Conservation (phyloP, 2,329 filamentous ascomycete species). For the Hymenoscyphus repandus region DNA sequence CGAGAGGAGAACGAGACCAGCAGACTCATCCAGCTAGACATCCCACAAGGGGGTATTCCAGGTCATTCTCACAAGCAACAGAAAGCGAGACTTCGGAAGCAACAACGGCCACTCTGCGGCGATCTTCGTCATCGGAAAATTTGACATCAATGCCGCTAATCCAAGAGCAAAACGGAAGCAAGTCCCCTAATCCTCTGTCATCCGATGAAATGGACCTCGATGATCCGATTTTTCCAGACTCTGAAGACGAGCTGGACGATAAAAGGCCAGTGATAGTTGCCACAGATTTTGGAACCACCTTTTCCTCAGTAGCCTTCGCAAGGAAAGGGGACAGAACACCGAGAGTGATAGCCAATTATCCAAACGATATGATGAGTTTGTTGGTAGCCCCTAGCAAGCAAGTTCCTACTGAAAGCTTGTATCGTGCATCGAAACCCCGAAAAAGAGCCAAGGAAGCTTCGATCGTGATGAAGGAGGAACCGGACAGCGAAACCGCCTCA, state of each 20-base stretch:
- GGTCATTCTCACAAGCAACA: neutral
- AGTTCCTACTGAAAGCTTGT: slow-evolving; percentile 17
- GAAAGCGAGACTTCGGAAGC: neutral
- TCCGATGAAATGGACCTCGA: neutral
- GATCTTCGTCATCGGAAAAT: neutral
- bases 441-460: too few relatives aligned
- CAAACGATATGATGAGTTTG: slow-evolving; percentile 7
- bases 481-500: neutral
- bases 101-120: neutral
- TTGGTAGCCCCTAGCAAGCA: slow-evolving; percentile 1
- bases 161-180: neutral
- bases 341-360: slow-evolving; percentile 10
- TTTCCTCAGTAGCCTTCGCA: slow-evolving; percentile 16
- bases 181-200: neutral
- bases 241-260: neutral
- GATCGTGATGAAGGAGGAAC: neutral
- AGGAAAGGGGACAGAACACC: neutral
- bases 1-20: too few relatives aligned
- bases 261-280: slow-evolving; percentile 9
- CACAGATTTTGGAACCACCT: slow-evolving; percentile 18
- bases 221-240: neutral
- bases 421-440: slow-evolving; percentile 5
- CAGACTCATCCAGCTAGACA: neutral
- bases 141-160: neutral
- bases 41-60: neutral